A percentile compares a stretch with the other conserved stretches of the same genome.
Conservation (phyloP, 805 yeast species). For the Metschnikowia amazonensis region DNA sequence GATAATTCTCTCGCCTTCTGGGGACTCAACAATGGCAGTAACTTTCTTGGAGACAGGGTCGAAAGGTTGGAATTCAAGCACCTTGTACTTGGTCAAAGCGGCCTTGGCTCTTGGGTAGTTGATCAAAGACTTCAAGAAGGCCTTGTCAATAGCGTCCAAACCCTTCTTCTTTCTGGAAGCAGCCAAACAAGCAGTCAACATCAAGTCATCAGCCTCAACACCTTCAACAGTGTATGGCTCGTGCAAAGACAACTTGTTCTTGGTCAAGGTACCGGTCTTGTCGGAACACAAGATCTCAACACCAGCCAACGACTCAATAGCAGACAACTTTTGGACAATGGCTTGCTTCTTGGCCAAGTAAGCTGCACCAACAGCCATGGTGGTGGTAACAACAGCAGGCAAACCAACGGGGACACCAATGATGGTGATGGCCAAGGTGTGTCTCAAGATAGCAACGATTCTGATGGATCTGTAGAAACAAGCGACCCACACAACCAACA, state of each 20-base stretch:
- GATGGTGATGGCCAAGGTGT: conserved; percentile 92
- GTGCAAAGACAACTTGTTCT: conserved; percentile 91
- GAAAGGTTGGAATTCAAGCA: conserved; percentile 93
- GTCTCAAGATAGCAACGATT: conserved; percentile 85
- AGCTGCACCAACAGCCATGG: conserved; percentile 99
- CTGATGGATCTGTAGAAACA: conserved; percentile 88
- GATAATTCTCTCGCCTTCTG: conserved; percentile 90
- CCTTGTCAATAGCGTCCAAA: conserved; percentile 95
- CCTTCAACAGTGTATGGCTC: conserved; percentile 98
- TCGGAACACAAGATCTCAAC: conserved; percentile 97
- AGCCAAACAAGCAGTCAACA: conserved; percentile 97
- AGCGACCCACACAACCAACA: conserved; percentile 88
- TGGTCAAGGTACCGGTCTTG: conserved; percentile 97
- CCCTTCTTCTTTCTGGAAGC: conserved; percentile 98
- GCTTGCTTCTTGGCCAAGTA: conserved; percentile 96
- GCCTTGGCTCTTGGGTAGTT: conserved; percentile 88
- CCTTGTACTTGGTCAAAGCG: conserved; percentile 91
- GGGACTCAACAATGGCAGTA: conserved; percentile 91
- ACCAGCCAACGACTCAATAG: conserved; percentile 96
- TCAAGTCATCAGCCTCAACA: conserved; percentile 91
- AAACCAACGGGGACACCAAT: conserved; percentile 98
- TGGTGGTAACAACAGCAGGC: conserved; percentile 97
- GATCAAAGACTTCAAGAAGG: conserved; percentile 88
- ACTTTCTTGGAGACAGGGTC: conserved; percentile 98
- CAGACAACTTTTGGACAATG: conserved; percentile 93